Percentiles rank a stretch among this genome's conserved stretches.
phyloP scores from a whole-genome alignment of 257 asterid species.

The Perilla frutescens region DNA sequence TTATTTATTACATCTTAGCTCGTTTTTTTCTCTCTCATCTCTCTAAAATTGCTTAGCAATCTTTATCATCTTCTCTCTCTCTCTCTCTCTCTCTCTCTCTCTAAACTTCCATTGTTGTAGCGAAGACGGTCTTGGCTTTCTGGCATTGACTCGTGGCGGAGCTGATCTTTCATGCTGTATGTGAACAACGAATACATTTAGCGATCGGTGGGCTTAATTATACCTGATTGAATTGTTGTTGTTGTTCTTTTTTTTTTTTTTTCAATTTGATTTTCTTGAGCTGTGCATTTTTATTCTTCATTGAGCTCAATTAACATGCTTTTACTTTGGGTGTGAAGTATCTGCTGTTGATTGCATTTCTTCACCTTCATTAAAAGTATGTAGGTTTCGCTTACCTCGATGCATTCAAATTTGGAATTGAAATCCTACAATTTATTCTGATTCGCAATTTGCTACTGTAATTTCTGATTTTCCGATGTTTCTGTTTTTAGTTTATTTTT shows the following conservation, averaged over 20 bases:
- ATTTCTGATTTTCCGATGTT: slow-evolving; percentile 25
- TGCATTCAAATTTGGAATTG: slow-evolving; percentile 48
- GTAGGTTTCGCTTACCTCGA: slow-evolving; percentile 41
- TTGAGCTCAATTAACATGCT: slow-evolving; percentile 34
- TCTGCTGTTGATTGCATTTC: slow-evolving; percentile 50
- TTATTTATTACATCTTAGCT: slow-evolving; percentile 13
- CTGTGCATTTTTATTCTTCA: not conserved
- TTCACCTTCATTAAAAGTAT: slow-evolving; percentile 40
- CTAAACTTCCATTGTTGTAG: slow-evolving; percentile 39
- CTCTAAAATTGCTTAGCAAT: slow-evolving; percentile 33
- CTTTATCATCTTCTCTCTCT: not conserved
- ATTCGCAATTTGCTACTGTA: slow-evolving; percentile 33
- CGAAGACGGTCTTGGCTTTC: slow-evolving; percentile 59
- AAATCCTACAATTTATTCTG: slow-evolving; percentile 48
- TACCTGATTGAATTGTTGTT: slow-evolving; percentile 33
- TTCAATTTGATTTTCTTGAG: slow-evolving; percentile 11
- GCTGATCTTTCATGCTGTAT: slow-evolving; percentile 44
- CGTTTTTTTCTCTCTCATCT: slow-evolving; percentile 41
- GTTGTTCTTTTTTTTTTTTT: not conserved
- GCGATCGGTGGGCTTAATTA: slow-evolving; percentile 60
- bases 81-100: slow-evolving; percentile 43
- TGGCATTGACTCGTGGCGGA: slow-evolving; percentile 64
- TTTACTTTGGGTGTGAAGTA: slow-evolving; percentile 38
- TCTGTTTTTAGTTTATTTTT: slow-evolving; percentile 27
- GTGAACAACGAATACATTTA: slow-evolving; percentile 27